Conservation (phyloP, 179 eudicot genomes). For the Spergularia azorica region DNA sequence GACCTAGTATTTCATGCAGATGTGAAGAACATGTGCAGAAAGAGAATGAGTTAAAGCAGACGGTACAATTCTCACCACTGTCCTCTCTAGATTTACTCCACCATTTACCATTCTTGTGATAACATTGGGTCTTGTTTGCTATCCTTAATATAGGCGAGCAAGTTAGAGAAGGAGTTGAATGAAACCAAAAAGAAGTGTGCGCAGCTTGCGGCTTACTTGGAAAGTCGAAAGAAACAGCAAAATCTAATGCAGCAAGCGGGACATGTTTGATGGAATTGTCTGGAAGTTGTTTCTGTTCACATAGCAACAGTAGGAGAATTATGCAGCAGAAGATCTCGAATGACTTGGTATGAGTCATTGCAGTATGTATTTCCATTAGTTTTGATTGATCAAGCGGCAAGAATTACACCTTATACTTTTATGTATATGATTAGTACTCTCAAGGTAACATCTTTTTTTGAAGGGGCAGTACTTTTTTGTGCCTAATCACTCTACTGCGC, state of each 20-base stretch:
- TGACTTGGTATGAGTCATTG: too few relatives aligned
- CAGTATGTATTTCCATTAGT: too few relatives aligned
- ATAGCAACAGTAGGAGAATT: neutral
- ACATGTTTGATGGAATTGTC: conserved; percentile 20
- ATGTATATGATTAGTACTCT: neutral
- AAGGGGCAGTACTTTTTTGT: neutral
- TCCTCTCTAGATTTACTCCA: neutral
- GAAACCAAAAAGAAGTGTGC: conserved; percentile 78
- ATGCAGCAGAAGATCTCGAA: too few relatives aligned
- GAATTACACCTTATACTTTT: neutral
- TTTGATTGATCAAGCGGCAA: too few relatives aligned
- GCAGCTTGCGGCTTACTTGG: conserved; percentile 64
- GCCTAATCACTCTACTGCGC: neutral
- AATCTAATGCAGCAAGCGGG: conserved; percentile 29
- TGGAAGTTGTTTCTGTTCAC: neutral
- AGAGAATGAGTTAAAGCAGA: conserved; percentile 59
- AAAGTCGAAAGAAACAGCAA: conserved; percentile 53
- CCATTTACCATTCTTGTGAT: neutral
- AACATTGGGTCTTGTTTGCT: conserved; percentile 13
- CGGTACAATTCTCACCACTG: conserved; percentile 42
- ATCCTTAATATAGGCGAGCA: conserved; percentile 43
- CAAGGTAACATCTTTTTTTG: neutral
- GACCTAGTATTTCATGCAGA: conserved; percentile 39
- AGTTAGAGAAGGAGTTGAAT: conserved; percentile 66
- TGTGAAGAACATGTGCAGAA: conserved; percentile 64